phyloP scores from a whole-genome alignment of 192 early-diverging fungal genomes.

The Endogone sp. region DNA sequence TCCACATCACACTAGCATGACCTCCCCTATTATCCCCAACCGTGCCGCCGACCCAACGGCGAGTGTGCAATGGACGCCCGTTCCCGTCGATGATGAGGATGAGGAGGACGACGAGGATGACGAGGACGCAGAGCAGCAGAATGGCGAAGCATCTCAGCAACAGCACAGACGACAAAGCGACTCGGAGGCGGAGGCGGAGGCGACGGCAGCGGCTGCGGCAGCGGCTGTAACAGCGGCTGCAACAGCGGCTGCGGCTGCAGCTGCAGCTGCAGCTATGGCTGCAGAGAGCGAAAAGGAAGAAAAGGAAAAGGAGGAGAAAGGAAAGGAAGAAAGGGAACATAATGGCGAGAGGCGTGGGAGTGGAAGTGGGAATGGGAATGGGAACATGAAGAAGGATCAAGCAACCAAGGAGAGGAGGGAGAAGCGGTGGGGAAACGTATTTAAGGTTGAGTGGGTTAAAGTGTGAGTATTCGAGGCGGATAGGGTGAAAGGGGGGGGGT shows the following conservation, averaged over 20 bases:
- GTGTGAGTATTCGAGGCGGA: slow-evolving; percentile 24
- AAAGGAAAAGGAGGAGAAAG: no score
- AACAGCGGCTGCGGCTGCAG: no score
- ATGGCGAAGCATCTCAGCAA: neutral
- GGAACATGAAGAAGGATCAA: no score
- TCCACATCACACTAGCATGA: slow-evolving; percentile 4
- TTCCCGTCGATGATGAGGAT: slow-evolving; percentile 21
- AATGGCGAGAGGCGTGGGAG: no score
- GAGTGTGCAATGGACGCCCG: slow-evolving; percentile 19
- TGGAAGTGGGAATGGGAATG: no score
- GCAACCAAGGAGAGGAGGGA: slow-evolving; percentile 13
- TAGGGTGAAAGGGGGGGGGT: no score
- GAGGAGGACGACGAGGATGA: slow-evolving; percentile 30
- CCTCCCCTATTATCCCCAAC: slow-evolving; percentile 7
- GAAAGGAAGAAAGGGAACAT: no score
- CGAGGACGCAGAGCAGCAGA: slow-evolving; percentile 4
- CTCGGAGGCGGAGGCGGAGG: neutral
- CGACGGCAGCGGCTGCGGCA: no score
- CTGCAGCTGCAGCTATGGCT: slow-evolving; percentile 18
- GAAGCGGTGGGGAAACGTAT: slow-evolving; percentile 42
- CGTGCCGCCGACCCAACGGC: slow-evolving; percentile 1
- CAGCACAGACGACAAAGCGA: neutral
- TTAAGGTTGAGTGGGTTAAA: slow-evolving; percentile 43
- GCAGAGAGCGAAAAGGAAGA: no score
- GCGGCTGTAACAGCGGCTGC: no score